Evolutionary conservation across 1,139 yeast species (phyloP).

Genomic region (Arxiozyma telluris): DNA sequence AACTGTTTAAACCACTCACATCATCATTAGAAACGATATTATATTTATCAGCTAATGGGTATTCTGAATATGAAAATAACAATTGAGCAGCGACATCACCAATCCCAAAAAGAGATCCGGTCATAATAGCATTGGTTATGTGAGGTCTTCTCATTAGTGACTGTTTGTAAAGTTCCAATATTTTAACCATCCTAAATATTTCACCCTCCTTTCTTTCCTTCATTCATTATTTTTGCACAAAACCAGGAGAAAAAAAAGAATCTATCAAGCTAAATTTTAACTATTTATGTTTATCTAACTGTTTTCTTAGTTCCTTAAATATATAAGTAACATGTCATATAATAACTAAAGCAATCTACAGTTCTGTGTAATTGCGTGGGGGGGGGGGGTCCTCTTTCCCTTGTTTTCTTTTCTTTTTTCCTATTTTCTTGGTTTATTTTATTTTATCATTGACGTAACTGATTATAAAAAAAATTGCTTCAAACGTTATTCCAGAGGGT

Average conservation of each 20-base stretch:
- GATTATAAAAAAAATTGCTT: no score
- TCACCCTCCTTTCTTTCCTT: neutral
- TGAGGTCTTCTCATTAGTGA: conserved; percentile 43
- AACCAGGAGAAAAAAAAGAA: neutral
- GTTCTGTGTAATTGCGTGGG: no score
- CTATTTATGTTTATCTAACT: no score
- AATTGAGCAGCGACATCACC: conserved; percentile 73
- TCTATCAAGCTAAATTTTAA: neutral
- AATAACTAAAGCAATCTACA: no score
- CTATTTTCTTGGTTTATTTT: no score
- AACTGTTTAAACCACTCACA: conserved; percentile 17
- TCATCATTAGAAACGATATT: neutral
- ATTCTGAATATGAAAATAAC: conserved; percentile 35
- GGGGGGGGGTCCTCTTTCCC: no score
- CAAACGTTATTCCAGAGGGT: no score
- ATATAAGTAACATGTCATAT: neutral
- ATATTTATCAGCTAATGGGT: conserved; percentile 9
- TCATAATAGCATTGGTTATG: conserved; percentile 45
- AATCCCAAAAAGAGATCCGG: conserved; percentile 57
- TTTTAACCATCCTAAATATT: neutral
- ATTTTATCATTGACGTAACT: neutral
- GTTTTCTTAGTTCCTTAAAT: no score
- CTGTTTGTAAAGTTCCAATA: conserved; percentile 32
- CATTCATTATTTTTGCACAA: neutral
- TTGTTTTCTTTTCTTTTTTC: neutral